phyloP scores from a whole-genome alignment of 1,284 basidiomycete species.

The Jaminaea rosea region DNA sequence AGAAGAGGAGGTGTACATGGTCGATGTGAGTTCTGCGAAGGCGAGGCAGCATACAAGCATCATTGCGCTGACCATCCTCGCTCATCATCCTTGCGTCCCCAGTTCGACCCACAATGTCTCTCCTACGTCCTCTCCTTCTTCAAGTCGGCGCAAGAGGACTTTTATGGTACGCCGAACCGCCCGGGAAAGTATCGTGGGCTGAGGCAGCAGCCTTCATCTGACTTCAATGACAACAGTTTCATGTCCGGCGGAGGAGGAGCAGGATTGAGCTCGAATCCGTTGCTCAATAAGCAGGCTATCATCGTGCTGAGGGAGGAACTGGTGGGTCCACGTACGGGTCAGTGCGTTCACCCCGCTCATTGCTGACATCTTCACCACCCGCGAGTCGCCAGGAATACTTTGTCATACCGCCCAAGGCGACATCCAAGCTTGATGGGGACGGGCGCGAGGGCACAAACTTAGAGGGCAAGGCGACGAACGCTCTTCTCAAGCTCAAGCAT shows the following conservation, averaged over 20 bases:
- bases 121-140: conserved; percentile 87
- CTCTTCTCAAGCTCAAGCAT: conserved; percentile 51
- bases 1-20: conserved; percentile 84
- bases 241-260: neutral
- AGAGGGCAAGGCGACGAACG: conserved; percentile 55
- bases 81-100: conserved; percentile 4
- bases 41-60: neutral
- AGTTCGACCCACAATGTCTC: conserved; percentile 98
- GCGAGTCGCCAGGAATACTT: no score
- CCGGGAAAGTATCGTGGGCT: conserved; percentile 65
- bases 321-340: no score
- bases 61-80: neutral
- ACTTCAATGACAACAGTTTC: conserved; percentile 7
- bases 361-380: no score
- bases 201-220: conserved; percentile 53
- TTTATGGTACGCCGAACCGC: conserved; percentile 73
- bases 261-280: conserved; percentile 51
- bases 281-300: conserved; percentile 92
- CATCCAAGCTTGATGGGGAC: conserved; percentile 25
- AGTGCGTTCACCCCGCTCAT: no score
- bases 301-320: conserved; percentile 96
- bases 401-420: conserved; percentile 60
- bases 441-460: conserved; percentile 54
- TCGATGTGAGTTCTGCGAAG: conserved; percentile 64
- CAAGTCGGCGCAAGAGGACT: conserved; percentile 71